These are phyloP conservation scores for Euphorbia peplus DNA, from an alignment of 345 rosid genomes.

Conservation along the genomic window DNA sequence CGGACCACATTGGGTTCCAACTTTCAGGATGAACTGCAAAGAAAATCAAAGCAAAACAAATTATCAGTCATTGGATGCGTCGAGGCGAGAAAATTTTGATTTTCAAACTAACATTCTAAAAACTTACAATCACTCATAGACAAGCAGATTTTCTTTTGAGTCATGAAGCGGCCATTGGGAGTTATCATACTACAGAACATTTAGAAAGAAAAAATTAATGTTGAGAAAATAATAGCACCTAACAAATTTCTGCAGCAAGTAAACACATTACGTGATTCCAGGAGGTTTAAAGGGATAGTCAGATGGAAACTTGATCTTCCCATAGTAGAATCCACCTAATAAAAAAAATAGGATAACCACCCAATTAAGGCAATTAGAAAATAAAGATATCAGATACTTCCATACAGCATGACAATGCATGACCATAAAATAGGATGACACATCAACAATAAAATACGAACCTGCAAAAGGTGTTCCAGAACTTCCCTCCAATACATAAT, in stretches of 20 bases:
- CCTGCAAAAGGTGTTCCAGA: conserved; percentile 98
- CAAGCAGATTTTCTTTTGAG: conserved; percentile 94
- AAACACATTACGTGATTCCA: conserved; percentile 75
- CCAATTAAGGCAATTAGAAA: conserved; percentile 2
- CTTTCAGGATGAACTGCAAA: conserved; percentile 96
- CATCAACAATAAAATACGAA: conserved; percentile 21
- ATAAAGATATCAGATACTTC: conserved; percentile 8
- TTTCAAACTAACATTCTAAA: conserved; percentile 9
- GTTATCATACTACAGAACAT: conserved; percentile 69
- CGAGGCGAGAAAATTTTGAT: conserved; percentile 2
- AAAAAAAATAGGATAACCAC: conserved; percentile 3
- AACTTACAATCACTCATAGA: conserved; percentile 99
- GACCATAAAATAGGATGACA: conserved; percentile 9
- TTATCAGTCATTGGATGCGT: conserved; percentile 5
- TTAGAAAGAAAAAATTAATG: background rate
- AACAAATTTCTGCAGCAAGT: conserved; percentile 14
- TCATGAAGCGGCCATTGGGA: conserved; percentile 95
- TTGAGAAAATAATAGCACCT: conserved; percentile 12
- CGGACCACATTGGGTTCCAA: conserved; percentile 99
- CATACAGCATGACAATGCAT: background rate
- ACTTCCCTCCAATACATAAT: conserved; percentile 95
- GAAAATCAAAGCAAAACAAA: conserved; percentile 11
- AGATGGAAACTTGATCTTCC: conserved; percentile 95
- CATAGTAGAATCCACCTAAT: conserved; percentile 84
- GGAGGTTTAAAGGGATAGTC: conserved; percentile 99